phyloP scores from a whole-genome alignment of 352 stramenopile genomes.

The Phytophthora citricola region DNA sequence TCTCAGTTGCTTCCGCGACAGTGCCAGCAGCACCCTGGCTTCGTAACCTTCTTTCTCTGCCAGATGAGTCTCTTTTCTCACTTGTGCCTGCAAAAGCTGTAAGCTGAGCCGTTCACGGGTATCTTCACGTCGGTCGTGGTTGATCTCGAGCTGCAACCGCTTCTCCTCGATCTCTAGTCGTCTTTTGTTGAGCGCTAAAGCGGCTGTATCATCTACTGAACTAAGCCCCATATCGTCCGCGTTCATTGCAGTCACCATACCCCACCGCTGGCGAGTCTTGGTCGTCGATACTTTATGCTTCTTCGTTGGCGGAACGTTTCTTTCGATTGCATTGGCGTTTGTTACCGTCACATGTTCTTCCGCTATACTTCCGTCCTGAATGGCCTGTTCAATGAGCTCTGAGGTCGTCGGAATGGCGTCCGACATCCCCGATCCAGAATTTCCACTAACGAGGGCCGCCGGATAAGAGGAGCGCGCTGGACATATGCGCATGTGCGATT shows the following conservation, averaged over 20 bases:
- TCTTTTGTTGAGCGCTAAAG: slow-evolving; percentile 35
- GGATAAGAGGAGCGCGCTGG: slow-evolving; percentile 38
- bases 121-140: slow-evolving; percentile 49
- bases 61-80: slow-evolving; percentile 41
- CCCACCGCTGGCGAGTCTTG: too few species aligned
- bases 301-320: slow-evolving; percentile 30
- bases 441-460: slow-evolving; percentile 2
- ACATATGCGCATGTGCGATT: slow-evolving; percentile 71
- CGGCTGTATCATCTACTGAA: neutral
- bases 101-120: slow-evolving; percentile 47
- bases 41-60: slow-evolving; percentile 58
- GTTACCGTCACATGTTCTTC: neutral
- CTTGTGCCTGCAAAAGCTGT: slow-evolving; percentile 56
- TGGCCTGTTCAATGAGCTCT: slow-evolving; percentile 17
- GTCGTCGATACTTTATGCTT: slow-evolving; percentile 24
- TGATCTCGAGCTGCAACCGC: slow-evolving; percentile 56
- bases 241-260: neutral
- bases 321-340: slow-evolving; percentile 2
- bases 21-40: slow-evolving; percentile 49
- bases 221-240: slow-evolving; percentile 39
- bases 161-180: slow-evolving; percentile 70
- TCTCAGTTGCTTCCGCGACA: slow-evolving; percentile 60
- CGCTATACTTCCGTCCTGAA: neutral
- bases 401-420: slow-evolving; percentile 8
- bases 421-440: neutral